Evolutionary conservation across 345 rosid species (phyloP).

Genomic region (Acer campestre): DNA sequence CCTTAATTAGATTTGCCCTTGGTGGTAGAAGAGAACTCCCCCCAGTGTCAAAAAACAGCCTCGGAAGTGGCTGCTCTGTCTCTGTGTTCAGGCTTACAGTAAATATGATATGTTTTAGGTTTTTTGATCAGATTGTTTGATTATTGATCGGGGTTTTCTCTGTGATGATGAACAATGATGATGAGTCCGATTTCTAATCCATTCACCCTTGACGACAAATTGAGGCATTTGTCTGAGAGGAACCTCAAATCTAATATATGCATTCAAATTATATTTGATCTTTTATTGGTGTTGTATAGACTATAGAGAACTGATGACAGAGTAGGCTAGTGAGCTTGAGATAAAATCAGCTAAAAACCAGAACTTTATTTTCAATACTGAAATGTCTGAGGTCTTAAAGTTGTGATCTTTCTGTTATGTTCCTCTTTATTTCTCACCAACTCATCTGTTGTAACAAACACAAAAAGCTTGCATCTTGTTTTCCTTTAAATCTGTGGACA

Average conservation of each 20-base stretch:
- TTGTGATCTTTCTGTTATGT: not conserved
- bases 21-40: too few relatives aligned
- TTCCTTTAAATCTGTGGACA: too few relatives aligned
- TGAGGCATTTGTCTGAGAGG: constrained; percentile 77
- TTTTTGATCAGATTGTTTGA: not conserved
- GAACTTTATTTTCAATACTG: not conserved
- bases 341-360: not conserved
- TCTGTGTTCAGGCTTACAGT: not conserved
- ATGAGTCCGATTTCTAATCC: constrained; percentile 54
- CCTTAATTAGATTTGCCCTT: too few relatives aligned
- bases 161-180: constrained; percentile 47
- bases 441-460: not conserved
- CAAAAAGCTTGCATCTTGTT: not conserved
- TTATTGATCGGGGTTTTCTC: constrained; percentile 10
- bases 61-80: not conserved
- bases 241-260: constrained; percentile 8
- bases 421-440: not conserved
- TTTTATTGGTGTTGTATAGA: not conserved
- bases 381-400: not conserved
- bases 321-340: not conserved
- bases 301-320: not conserved
- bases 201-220: constrained; percentile 53
- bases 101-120: not conserved
- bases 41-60: too few relatives aligned
- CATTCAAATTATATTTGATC: not conserved